Evolutionary conservation across 129 eudicot species (phyloP), one percentile per base, ranked within the genome.

Genomic region (Chrysanthemum makinoi): DNA sequence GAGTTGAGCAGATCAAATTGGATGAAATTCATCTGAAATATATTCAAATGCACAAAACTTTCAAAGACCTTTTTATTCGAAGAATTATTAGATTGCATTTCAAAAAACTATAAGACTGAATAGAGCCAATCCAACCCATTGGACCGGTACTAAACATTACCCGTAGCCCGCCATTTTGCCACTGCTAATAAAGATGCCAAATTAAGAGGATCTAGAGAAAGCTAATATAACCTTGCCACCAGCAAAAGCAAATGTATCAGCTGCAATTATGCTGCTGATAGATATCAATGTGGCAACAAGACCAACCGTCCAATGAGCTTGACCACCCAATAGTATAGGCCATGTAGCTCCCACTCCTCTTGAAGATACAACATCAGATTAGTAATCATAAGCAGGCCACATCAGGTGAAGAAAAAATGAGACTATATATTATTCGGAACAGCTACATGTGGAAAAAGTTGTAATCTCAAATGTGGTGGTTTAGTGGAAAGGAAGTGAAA

Each of bases 231-330:
- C 99, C 96, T 94, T 94, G 28, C 99, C 99, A 44, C 97, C 97
- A 80, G 80, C 79, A 81, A 94, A 94, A 54, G 99, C 99, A 86
- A 35, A 90, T 26, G 99, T 87, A 86, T 94, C 99, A 28, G 99
- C 99, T 1, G 99, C 99, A 84, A 94, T 90, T 39, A 94, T 80
- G 82, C 99, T 90, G 85, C 97, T 86, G 33, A 94, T 57, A 20
- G 97, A 86, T 73, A 90, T 83, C 83, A 94, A 86, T 9, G 96
- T 90, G 54, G 97, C 96, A 54, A 94, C 96, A 70, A 94, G 99
- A 62, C 99, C 99, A 71, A 94, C 99, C 14, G 99, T 94, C 99
- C 99, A 94, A 75, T 86, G 89, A 68, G 89, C 84, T 67, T 81
- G 97, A 52, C 97, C 99, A 70, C 99, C 97, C 72, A 94, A 87